Evolutionary conservation across 2,329 filamentous ascomycete species (phyloP).

Genomic region (Phaeosphaeria sp.): DNA sequence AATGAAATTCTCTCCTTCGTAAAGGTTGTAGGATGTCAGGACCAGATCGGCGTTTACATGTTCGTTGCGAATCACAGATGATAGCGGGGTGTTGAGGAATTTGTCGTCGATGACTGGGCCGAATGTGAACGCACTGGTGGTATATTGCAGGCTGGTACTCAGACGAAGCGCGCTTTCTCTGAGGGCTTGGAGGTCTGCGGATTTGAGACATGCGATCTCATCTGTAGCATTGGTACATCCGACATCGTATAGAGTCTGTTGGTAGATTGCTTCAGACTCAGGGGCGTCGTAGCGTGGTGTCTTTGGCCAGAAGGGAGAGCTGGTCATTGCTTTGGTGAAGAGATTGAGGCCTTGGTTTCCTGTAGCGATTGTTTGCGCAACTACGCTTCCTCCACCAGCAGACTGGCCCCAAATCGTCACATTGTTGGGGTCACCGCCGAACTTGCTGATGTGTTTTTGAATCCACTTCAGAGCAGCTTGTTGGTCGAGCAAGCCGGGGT

Average conservation of each 20-base stretch:
- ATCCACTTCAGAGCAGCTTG: slow-evolving; percentile 61
- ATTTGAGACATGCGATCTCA: slow-evolving; percentile 63
- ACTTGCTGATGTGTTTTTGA: slow-evolving; percentile 58
- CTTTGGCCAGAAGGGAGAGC: slow-evolving; percentile 66
- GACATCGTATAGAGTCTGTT: slow-evolving; percentile 54
- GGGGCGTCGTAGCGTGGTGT: slow-evolving; percentile 60
- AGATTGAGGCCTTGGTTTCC: slow-evolving; percentile 52
- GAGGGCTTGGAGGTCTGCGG: slow-evolving; percentile 59
- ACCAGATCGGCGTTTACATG: slow-evolving; percentile 55
- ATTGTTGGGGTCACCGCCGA: slow-evolving; percentile 60
- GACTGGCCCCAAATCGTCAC: slow-evolving; percentile 64
- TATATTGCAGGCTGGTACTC: slow-evolving; percentile 59
- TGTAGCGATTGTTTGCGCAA: slow-evolving; percentile 61
- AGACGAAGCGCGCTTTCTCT: slow-evolving; percentile 60
- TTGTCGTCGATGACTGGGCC: slow-evolving; percentile 65
- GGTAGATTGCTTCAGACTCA: slow-evolving; percentile 61
- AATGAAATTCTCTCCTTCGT: slow-evolving; percentile 69
- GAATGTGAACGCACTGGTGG: slow-evolving; percentile 65
- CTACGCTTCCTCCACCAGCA: slow-evolving; percentile 61
- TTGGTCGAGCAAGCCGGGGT: slow-evolving; percentile 61
- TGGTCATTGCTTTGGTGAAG: slow-evolving; percentile 59
- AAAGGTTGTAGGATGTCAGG: slow-evolving; percentile 66
- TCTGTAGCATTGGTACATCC: slow-evolving; percentile 52
- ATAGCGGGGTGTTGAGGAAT: slow-evolving; percentile 60
- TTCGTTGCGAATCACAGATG: slow-evolving; percentile 48